These are phyloP conservation scores for Rhodosorus marinus DNA, from an alignment of 23 red algal genomes.

Conservation along the genomic window DNA sequence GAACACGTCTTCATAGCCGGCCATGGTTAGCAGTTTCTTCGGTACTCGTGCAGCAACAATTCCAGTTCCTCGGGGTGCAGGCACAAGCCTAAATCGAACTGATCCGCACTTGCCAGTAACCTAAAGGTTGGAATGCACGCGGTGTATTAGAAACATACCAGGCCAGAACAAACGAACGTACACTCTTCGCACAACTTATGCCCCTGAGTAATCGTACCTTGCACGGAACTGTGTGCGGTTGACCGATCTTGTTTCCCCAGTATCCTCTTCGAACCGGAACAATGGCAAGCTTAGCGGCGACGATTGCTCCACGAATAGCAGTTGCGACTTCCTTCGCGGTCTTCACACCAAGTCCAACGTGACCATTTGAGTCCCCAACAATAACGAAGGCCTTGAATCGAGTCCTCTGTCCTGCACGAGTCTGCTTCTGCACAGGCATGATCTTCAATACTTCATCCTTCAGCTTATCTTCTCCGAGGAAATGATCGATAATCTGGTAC, in stretches of 20 bases:
- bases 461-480: conserved; percentile 38
- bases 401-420: conserved; percentile 93
- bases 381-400: conserved; percentile 99
- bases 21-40: conserved; percentile 94
- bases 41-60: conserved; percentile 87
- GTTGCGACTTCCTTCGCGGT: conserved; percentile 97
- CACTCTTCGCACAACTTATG: no score
- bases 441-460: conserved; percentile 99
- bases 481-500: conserved; percentile 73
- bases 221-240: conserved; percentile 93
- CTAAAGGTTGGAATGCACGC: no score
- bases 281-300: conserved; percentile 85
- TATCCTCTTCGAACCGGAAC: conserved; percentile 96
- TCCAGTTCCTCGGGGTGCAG: conserved; percentile 89
- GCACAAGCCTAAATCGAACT: conserved; percentile 70
- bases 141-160: no score
- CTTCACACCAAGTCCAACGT: conserved; percentile 94
- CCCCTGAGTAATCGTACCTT: no score
- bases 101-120: conserved; percentile 97
- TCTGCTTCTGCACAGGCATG: conserved; percentile 99
- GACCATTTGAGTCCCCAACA: conserved; percentile 84
- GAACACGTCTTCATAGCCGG: conserved; percentile 85
- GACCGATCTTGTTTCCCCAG: conserved; percentile 85
- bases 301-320: conserved; percentile 92
- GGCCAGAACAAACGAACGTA: no score